A percentile compares a stretch with the other conserved stretches of the same genome.
Conservation (phyloP, 805 yeast species). For the Metschnikowia kofuensis region DNA sequence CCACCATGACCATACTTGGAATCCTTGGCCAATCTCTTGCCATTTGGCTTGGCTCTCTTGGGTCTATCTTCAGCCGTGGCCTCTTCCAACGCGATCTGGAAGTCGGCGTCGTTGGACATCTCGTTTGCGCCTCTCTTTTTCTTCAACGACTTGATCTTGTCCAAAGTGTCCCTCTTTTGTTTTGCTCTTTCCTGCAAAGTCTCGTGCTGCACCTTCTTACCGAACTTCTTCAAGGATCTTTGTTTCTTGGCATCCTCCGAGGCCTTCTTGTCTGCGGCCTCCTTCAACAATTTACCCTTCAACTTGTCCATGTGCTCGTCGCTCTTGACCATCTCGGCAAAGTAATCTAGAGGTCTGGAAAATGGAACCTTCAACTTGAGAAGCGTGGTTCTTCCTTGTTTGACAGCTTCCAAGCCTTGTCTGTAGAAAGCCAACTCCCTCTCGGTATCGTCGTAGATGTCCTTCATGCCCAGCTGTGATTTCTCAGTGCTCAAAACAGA, state of each 20-base stretch:
- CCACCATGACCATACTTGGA: conserved; percentile 78
- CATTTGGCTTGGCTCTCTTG: conserved; percentile 56
- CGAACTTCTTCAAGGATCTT: conserved; percentile 92
- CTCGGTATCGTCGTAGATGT: conserved; percentile 92
- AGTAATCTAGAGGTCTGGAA: conserved; percentile 90
- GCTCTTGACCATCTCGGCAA: conserved; percentile 97
- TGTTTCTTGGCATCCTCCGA: conserved; percentile 92
- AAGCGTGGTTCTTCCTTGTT: conserved; percentile 63
- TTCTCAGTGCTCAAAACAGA: conserved; percentile 58
- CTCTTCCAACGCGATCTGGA: conserved; percentile 91
- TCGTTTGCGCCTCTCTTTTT: conserved; percentile 81
- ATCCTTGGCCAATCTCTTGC: conserved; percentile 68
- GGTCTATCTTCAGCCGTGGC: conserved; percentile 60
- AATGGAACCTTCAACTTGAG: conserved; percentile 78
- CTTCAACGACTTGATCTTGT: conserved; percentile 86
- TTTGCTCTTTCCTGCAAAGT: conserved; percentile 91
- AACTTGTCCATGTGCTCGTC: conserved; percentile 98
- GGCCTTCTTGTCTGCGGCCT: conserved; percentile 82
- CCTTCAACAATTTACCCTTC: conserved; percentile 74
- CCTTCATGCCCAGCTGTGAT: conserved; percentile 68
- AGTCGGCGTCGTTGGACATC: conserved; percentile 63
- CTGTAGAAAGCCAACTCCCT: conserved; percentile 94
- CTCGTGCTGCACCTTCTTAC: conserved; percentile 94
- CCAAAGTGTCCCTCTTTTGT: conserved; percentile 87
- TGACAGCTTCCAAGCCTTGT: conserved; percentile 85